Evolutionary conservation across 2,329 filamentous ascomycete genomes (phyloP), one percentile per base, ranked within the genome.

Genomic region (Trichophyton simii): DNA sequence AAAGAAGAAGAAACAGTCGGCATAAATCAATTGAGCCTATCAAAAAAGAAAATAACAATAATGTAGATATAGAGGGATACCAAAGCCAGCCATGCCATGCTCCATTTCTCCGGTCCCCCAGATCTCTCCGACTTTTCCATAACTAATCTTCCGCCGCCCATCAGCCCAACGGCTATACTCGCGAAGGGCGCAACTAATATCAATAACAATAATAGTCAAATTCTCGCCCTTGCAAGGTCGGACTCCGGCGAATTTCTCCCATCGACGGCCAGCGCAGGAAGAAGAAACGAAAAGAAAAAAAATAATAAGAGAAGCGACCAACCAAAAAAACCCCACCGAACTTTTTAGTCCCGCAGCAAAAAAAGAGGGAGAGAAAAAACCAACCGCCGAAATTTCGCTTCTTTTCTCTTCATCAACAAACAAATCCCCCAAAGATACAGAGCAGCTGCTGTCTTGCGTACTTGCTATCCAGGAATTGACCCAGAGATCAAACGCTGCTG

Each of bases 1-100:
- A 68, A 75, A 72, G 68, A 76, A 74, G 34, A 70, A 69, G 44
- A 74, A 74, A 63, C 68, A 68, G 65, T 70, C 66, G 68, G 64
- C 64, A 36, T 52, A 28, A 34, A 31, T 36, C 31, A 34, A 36
- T 3, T 11, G 13, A 22, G 28, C 20, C 34, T 11, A 11, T 28
- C 11, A 52, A 52, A 18, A 18, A 1, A 18, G 1, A 18, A 18
- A 18, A 18, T 6, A 7, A 31, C 8, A 7, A 31, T 28, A 13
- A 22, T 22, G 18, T 11, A 52, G 13, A 52, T 28, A 15, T 15
- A 15, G 28, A 31, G 1, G 28, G 28, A 31, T 31, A 31, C 28
- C 28, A 31, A 31, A 31, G 6, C 22, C 22, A 22, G 2, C 46
- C 18, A 8, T 48, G 20, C 44, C 8, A 52, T 52, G 20, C 20